Base-by-base conservation (phyloP, 257 asterid species). In the Solanum gracilifrons region DNA sequence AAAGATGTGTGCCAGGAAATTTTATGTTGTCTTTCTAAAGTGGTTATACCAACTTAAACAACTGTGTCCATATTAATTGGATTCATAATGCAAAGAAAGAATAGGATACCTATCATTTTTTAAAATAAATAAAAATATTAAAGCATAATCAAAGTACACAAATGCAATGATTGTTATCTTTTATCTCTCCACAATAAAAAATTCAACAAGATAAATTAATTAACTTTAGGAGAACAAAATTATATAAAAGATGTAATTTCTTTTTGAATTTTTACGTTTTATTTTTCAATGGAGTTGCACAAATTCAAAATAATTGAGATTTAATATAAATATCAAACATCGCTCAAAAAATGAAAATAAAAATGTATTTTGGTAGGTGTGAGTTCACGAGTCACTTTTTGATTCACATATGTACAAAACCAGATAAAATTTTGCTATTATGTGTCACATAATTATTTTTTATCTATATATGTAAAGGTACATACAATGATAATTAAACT, bases 21-120 rank as follows among this genome's bases (percentile, higher is more conserved):
- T 80, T 46, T 80, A 80, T 80, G 85, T 89, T 90, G 88, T 88
- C 90, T 87, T 84, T 85, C 79, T 68, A 62, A 86, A 88, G 91
- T 93, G 91, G 96, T 90, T 92, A 89, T 82, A 92, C 94, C 95
- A 92, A 92, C 92, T 89, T 80, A 90, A 89, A 89, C 93, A 33
- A 92, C 89, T 88, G 32, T 79, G 71, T 73, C 75, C 20, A 72
- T 87, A 48, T 18, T 66, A 66, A n/a, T 64, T 79, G 37, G 39
- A 25, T 4, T 8, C 41, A 80, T 29, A 80, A 46, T 80, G 85
- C 68, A 16, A 80, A 46, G 23, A 75, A 75, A 75, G 41, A 80
- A 80, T 80, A 46, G 27, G 85, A 80, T 46, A 29, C 85, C 85
- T 80, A 80, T 46, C 68, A 46, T 16, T 80, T 29, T 80, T 41